Conservation (phyloP, 192 early-diverging fungal species). For the Coemansia sp. region DNA sequence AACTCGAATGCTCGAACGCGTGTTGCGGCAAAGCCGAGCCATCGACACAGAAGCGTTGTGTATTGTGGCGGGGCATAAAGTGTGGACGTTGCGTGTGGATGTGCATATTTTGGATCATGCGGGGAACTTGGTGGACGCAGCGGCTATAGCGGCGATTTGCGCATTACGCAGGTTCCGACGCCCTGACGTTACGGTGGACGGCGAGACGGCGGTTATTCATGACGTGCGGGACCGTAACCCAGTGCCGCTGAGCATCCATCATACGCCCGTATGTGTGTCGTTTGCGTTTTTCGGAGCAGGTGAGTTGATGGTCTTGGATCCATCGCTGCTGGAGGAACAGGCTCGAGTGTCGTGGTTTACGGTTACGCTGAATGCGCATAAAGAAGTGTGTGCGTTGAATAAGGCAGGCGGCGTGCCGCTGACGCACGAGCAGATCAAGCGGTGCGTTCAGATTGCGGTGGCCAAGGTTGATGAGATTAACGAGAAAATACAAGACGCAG, state of each 20-base stretch:
- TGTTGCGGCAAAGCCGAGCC: slow-evolving; percentile 77
- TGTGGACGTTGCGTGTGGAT: slow-evolving; percentile 91
- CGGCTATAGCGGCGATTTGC: slow-evolving; percentile 84
- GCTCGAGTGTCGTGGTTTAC: slow-evolving; percentile 80
- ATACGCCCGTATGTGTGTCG: slow-evolving; percentile 90
- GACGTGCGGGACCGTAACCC: slow-evolving; percentile 81
- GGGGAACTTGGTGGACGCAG: slow-evolving; percentile 92
- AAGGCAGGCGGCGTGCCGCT: slow-evolving; percentile 90
- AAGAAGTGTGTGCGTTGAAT: slow-evolving; percentile 87
- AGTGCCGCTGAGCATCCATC: slow-evolving; percentile 92
- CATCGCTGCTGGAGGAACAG: slow-evolving; percentile 84
- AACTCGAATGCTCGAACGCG: slow-evolving; percentile 84
- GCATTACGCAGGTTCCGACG: slow-evolving; percentile 88
- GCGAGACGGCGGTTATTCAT: slow-evolving; percentile 84
- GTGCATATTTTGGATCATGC: slow-evolving; percentile 91
- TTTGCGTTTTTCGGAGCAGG: slow-evolving; percentile 90
- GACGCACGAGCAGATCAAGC: slow-evolving; percentile 68
- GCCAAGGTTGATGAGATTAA: slow-evolving; percentile 61
- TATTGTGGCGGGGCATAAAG: slow-evolving; percentile 93
- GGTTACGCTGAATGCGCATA: slow-evolving; percentile 85
- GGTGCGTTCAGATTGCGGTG: slow-evolving; percentile 81
- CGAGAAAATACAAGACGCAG: slow-evolving; percentile 73
- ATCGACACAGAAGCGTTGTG: slow-evolving; percentile 97
- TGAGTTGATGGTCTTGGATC: slow-evolving; percentile 75
- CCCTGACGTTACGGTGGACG: slow-evolving; percentile 94